Conservation (phyloP, 495 filamentous ascomycete genomes). For the Achaetomiella virescens region DNA sequence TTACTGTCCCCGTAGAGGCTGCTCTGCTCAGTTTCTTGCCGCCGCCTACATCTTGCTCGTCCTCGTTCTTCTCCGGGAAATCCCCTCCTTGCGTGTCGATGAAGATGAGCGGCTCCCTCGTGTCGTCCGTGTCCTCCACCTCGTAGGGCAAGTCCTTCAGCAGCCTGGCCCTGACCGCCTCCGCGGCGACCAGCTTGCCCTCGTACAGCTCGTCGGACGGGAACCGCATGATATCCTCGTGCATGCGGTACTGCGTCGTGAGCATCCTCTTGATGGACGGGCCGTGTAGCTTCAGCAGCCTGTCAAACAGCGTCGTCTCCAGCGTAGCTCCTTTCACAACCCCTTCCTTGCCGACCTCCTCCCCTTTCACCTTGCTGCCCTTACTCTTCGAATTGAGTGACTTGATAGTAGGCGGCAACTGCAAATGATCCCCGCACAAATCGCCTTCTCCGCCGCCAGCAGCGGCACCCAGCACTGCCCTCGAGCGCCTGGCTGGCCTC, state of each 20-base stretch:
- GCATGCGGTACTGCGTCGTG: conserved; percentile 99
- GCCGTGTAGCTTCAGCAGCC: conserved; percentile 77
- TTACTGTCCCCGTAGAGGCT: conserved; percentile 74
- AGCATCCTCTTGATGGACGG: conserved; percentile 83
- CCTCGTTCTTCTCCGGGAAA: conserved; percentile 51
- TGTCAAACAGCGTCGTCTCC: conserved; percentile 85
- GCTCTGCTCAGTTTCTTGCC: conserved; percentile 28
- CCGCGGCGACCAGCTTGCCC: conserved; percentile 67
- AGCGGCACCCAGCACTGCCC: conserved; percentile 96
- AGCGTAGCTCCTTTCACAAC: conserved; percentile 52
- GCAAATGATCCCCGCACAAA: conserved; percentile 94
- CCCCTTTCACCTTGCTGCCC: conserved; percentile 20
- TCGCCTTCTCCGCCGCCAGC: conserved; percentile 70
- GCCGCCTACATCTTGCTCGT: conserved; percentile 12
- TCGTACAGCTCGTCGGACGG: conserved; percentile 88
- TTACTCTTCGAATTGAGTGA: conserved; percentile 54
- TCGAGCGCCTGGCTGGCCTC: conserved; percentile 95
- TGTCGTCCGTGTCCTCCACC: conserved; percentile 79
- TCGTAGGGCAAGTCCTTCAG: conserved; percentile 73
- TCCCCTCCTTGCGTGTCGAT: conserved; percentile 95
- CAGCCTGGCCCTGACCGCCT: conserved; percentile 65
- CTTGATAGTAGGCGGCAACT: conserved; percentile 93
- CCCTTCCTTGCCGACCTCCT: conserved; percentile 19
- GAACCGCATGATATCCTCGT: conserved; percentile 89
- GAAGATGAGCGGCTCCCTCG: conserved; percentile 80